Evolutionary conservation across 306 rosid genomes (phyloP).

Genomic region (Trichosanthes truncata): DNA sequence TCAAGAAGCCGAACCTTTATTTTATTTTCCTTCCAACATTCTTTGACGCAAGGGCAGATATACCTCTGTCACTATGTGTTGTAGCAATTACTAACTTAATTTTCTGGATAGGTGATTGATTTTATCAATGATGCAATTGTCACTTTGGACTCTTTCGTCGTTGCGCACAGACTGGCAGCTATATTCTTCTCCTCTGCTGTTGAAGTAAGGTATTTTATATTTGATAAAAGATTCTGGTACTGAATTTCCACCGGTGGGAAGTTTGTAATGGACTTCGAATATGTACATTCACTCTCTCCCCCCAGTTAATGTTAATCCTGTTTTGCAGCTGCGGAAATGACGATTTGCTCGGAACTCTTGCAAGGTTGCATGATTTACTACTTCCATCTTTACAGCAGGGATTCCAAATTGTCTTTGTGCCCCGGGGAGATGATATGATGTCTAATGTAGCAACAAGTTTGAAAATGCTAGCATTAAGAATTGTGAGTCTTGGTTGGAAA

Average conservation of each 20-base stretch:
- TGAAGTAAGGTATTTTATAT: slow-evolving; percentile 54
- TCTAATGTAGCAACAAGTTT: slow-evolving; percentile 43
- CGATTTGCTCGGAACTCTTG: slow-evolving; percentile 69
- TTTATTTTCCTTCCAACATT: neutral
- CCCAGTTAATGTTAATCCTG: neutral
- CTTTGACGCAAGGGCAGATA: neutral
- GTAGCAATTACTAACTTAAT: neutral
- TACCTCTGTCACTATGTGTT: slow-evolving; percentile 5
- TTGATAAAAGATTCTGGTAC: neutral
- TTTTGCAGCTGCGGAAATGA: slow-evolving; percentile 62
- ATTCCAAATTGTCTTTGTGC: slow-evolving; percentile 31
- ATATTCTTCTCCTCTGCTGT: slow-evolving; percentile 64
- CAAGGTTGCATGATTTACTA: slow-evolving; percentile 77
- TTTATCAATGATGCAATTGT: slow-evolving; percentile 81
- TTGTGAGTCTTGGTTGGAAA: slow-evolving; percentile 75
- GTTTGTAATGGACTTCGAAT: neutral
- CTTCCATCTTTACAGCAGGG: slow-evolving; percentile 54
- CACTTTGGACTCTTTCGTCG: slow-evolving; percentile 64
- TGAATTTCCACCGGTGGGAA: neutral
- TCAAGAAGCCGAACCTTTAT: neutral
- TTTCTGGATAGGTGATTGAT: slow-evolving; percentile 70
- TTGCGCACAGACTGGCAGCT: slow-evolving; percentile 62
- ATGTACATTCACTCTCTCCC: neutral
- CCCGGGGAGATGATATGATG: slow-evolving; percentile 40
- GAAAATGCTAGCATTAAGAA: slow-evolving; percentile 66